These are phyloP conservation scores for Populus euphratica DNA, from an alignment of 345 rosid species.

Conservation along the genomic window DNA sequence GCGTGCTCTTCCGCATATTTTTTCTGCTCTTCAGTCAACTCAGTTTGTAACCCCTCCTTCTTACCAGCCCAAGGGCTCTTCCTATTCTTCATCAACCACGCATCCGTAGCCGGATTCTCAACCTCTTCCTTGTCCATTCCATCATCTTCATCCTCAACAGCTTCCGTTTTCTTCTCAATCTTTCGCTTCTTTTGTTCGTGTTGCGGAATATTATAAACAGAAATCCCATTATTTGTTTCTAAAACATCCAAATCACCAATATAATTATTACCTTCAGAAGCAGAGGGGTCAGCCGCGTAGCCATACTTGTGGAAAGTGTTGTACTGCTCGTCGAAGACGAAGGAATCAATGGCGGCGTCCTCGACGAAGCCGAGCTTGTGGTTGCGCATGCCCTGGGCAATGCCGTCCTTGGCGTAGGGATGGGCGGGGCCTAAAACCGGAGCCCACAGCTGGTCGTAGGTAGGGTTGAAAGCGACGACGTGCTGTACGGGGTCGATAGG, in stretches of 20 bases:
- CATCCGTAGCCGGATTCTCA: constrained; percentile 76
- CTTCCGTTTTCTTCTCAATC: constrained; percentile 56
- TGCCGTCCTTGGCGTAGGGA: constrained; percentile 92
- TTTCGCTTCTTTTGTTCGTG: constrained; percentile 76
- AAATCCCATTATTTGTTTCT: constrained; percentile 54
- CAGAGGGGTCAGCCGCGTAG: constrained; percentile 82
- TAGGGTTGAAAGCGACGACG: constrained; percentile 68
- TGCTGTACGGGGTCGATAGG: constrained; percentile 86
- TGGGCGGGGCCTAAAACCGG: constrained; percentile 83
- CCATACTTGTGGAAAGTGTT: constrained; percentile 86
- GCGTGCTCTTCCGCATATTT: constrained; percentile 94
- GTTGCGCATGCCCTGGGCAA: constrained; percentile 93
- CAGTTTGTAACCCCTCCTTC: constrained; percentile 73
- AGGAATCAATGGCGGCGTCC: constrained; percentile 79
- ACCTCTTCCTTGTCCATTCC: constrained; percentile 43
- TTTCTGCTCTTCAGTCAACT: constrained; percentile 94
- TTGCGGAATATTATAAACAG: constrained; percentile 78
- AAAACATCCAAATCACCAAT: constrained; percentile 77
- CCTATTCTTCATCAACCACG: constrained; percentile 77
- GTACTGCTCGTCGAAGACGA: constrained; percentile 88
- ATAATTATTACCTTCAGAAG: constrained; percentile 47
- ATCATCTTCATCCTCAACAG: constrained; percentile 29
- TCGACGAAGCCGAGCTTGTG: constrained; percentile 97
- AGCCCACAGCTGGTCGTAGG: constrained; percentile 90
- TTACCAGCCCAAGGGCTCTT: constrained; percentile 97